These are phyloP conservation scores for Penstemon newberryi DNA, from an alignment of 257 asterid genomes.

Conservation along the genomic window DNA sequence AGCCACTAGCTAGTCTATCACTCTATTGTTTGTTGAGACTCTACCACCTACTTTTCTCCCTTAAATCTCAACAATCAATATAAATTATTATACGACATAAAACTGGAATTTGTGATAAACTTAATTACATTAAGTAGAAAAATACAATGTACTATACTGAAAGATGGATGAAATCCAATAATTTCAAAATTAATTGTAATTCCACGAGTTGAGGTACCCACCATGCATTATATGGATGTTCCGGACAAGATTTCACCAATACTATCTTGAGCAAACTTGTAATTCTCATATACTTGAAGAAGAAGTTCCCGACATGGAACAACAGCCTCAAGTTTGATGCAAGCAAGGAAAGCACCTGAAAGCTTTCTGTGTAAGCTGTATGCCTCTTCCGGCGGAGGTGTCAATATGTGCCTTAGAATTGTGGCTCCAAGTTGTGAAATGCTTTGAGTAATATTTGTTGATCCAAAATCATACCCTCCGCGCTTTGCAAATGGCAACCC, in stretches of 20 bases:
- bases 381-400: slow-evolving; percentile 95
- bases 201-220: background rate
- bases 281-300: slow-evolving; percentile 52
- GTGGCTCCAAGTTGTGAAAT: slow-evolving; percentile 84
- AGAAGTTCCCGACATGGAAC: slow-evolving; percentile 90
- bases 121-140: no score
- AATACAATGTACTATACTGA: no score
- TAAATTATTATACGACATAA: no score
- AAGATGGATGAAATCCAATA: no score
- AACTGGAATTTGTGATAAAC: no score
- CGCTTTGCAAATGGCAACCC: slow-evolving; percentile 81
- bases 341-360: slow-evolving; percentile 96
- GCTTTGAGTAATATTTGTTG: slow-evolving; percentile 76
- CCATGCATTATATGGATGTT: slow-evolving; percentile 25
- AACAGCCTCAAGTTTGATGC: slow-evolving; percentile 88
- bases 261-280: slow-evolving; percentile 43
- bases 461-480: slow-evolving; percentile 84
- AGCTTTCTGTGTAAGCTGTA: slow-evolving; percentile 97
- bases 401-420: slow-evolving; percentile 87
- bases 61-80: no score
- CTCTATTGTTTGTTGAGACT: no score
- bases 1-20: no score
- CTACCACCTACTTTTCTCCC: no score
- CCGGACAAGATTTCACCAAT: slow-evolving; percentile 23
- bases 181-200: no score